phyloP scores from a whole-genome alignment of 805 yeast genomes.

The Blastobotrys muscicola region DNA sequence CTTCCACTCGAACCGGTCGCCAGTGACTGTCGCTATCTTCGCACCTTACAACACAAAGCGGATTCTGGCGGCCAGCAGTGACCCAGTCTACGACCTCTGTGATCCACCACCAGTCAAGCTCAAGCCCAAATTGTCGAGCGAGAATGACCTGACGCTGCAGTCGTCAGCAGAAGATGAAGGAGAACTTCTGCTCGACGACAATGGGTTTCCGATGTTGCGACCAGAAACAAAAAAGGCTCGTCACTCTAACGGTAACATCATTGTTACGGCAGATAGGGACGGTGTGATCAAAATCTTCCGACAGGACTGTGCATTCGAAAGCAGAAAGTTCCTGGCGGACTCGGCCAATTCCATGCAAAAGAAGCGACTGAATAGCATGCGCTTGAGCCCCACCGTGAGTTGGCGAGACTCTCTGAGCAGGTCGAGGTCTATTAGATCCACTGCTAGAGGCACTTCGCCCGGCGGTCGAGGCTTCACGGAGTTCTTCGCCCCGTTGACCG shows the following conservation, averaged over 20 bases:
- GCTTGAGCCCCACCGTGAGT: conserved; percentile 15
- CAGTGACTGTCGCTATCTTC: conserved; percentile 65
- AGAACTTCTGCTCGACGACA: background rate
- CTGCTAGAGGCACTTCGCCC: conserved; percentile 10
- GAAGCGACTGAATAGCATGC: conserved; percentile 14
- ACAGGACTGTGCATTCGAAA: conserved; percentile 57
- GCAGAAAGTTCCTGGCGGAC: conserved; percentile 15
- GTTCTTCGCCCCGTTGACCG: background rate
- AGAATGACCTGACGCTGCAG: background rate
- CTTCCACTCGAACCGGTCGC: conserved; percentile 67
- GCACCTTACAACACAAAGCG: conserved; percentile 66
- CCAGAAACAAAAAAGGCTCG: conserved; percentile 8
- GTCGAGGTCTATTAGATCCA: conserved; percentile 7
- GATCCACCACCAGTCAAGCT: conserved; percentile 25
- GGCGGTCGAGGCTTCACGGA: background rate
- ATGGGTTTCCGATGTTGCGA: conserved; percentile 7
- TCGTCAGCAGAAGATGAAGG: background rate
- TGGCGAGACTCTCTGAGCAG: conserved; percentile 13
- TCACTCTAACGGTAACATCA: conserved; percentile 34
- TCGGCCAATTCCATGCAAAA: conserved; percentile 8
- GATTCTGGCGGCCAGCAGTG: conserved; percentile 63
- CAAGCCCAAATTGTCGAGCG: conserved; percentile 4
- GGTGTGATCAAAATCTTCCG: conserved; percentile 73
- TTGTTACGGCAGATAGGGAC: conserved; percentile 65
- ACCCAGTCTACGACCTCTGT: conserved; percentile 60